These are phyloP conservation scores for Colletotrichum magnum DNA, from an alignment of 2,329 filamentous ascomycete species.

Conservation along the genomic window DNA sequence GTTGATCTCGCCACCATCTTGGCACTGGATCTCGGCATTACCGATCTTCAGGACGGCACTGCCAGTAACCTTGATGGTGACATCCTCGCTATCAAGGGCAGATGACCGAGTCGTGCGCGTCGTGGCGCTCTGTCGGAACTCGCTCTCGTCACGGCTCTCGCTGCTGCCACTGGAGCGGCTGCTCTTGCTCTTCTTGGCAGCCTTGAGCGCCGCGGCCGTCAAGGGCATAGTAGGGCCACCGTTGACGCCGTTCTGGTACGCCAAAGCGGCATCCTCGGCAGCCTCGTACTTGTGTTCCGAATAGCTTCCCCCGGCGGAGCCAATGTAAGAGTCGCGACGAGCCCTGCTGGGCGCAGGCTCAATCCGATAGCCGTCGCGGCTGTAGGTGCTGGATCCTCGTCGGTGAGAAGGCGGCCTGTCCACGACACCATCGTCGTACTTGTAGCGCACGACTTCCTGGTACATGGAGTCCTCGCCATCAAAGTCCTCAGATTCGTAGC, in stretches of 20 bases:
- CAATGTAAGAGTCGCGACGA: conserved; percentile 59
- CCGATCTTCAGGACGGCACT: conserved; percentile 69
- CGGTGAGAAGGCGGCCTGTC: conserved; percentile 49
- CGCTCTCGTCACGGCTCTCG: conserved; percentile 74
- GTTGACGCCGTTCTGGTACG: conserved; percentile 68
- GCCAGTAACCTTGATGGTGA: conserved; percentile 73
- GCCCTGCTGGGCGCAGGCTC: conserved; percentile 53
- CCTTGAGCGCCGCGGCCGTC: conserved; percentile 70
- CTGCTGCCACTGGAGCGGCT: conserved; percentile 72
- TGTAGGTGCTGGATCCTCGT: conserved; percentile 54
- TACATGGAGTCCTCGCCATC: conserved; percentile 53
- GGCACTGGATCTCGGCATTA: conserved; percentile 71
- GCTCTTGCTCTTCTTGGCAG: conserved; percentile 61
- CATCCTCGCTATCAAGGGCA: conserved; percentile 63
- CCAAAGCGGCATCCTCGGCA: conserved; percentile 59
- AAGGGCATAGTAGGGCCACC: conserved; percentile 62
- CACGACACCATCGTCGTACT: conserved; percentile 52
- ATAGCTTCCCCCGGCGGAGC: conserved; percentile 52
- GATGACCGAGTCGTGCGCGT: conserved; percentile 71
- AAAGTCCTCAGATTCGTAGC: conserved; percentile 57
- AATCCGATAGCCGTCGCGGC: conserved; percentile 56
- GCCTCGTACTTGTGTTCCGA: conserved; percentile 58
- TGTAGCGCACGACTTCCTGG: conserved; percentile 53
- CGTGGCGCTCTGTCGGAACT: conserved; percentile 72
- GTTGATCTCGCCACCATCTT: conserved; percentile 72